Conservation (phyloP, 2,329 filamentous ascomycete species). For the Hypocreales sp. region DNA sequence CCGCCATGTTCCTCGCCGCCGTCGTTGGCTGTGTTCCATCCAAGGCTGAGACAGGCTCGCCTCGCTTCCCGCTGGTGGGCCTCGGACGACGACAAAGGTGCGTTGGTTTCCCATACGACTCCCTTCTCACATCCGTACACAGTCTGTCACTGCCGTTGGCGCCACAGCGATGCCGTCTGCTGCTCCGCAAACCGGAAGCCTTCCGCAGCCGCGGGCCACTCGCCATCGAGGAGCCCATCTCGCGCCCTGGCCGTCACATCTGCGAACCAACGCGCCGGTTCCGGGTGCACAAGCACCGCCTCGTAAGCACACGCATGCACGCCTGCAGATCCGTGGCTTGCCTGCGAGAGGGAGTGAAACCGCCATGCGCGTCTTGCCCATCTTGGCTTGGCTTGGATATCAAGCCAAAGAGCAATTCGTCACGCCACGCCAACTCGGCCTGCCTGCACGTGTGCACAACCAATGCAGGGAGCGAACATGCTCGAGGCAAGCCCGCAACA, state of each 20-base stretch:
- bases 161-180: constrained; percentile 1
- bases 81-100: neutral
- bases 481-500: too few relatives aligned
- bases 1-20: constrained; percentile 7
- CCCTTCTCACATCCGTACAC: too few relatives aligned
- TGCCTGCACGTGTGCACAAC: too few relatives aligned
- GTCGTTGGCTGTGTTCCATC: constrained; percentile 17
- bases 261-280: constrained; percentile 4
- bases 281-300: too few relatives aligned
- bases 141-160: constrained; percentile 1
- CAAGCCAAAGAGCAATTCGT: too few relatives aligned
- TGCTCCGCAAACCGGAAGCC: constrained; percentile 4
- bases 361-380: constrained; percentile 1
- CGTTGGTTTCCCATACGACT: too few relatives aligned
- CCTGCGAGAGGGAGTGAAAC: neutral
- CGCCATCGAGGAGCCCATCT: constrained; percentile 1
- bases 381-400: neutral
- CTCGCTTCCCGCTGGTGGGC: constrained; percentile 3
- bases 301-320: too few relatives aligned
- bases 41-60: constrained; percentile 15
- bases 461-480: too few relatives aligned
- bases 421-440: too few relatives aligned
- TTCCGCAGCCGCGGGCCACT: constrained; percentile 3
- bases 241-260: constrained; percentile 1
- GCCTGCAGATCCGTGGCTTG: constrained; percentile 1